A percentile compares a stretch with the other conserved stretches of the same genome.
phyloP scores from a whole-genome alignment of 805 yeast genomes.

The Lipomyces chichibuensis region DNA sequence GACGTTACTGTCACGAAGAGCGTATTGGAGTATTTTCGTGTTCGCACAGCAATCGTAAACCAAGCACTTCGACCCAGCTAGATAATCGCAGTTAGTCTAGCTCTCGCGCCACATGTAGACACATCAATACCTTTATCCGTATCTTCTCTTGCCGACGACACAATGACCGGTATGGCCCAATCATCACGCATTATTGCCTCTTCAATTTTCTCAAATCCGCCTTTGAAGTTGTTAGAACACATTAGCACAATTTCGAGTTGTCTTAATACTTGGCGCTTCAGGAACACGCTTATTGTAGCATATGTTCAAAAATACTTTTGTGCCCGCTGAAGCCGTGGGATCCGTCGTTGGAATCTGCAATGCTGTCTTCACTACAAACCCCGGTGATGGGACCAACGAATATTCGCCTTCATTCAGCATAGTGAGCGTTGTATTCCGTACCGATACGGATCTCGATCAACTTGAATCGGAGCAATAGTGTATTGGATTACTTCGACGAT shows the following conservation, averaged over 20 bases:
- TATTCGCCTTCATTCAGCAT: slow-evolving; percentile 35
- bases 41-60: slow-evolving; percentile 83
- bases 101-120: neutral
- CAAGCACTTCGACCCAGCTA: slow-evolving; percentile 57
- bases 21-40: slow-evolving; percentile 63
- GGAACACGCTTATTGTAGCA: slow-evolving; percentile 72
- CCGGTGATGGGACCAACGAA: slow-evolving; percentile 58
- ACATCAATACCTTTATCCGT: slow-evolving; percentile 58
- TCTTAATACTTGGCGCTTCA: slow-evolving; percentile 50
- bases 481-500: neutral
- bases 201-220: slow-evolving; percentile 61
- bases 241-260: slow-evolving; percentile 12
- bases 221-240: slow-evolving; percentile 42
- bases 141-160: slow-evolving; percentile 58
- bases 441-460: neutral
- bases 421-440: neutral
- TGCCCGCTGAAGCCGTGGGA: slow-evolving; percentile 43
- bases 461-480: neutral
- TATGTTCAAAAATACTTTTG: slow-evolving; percentile 77
- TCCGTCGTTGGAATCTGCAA: slow-evolving; percentile 47
- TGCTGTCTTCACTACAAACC: slow-evolving; percentile 72
- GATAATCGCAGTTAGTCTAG: neutral
- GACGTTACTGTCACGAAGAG: slow-evolving; percentile 59
- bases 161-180: slow-evolving; percentile 85
- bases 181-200: slow-evolving; percentile 66